A percentile compares a stretch with the other conserved stretches of the same genome.
These are phyloP conservation scores for Mrakia gelida DNA, from an alignment of 768 basidiomycete species.

Conservation along the genomic window DNA sequence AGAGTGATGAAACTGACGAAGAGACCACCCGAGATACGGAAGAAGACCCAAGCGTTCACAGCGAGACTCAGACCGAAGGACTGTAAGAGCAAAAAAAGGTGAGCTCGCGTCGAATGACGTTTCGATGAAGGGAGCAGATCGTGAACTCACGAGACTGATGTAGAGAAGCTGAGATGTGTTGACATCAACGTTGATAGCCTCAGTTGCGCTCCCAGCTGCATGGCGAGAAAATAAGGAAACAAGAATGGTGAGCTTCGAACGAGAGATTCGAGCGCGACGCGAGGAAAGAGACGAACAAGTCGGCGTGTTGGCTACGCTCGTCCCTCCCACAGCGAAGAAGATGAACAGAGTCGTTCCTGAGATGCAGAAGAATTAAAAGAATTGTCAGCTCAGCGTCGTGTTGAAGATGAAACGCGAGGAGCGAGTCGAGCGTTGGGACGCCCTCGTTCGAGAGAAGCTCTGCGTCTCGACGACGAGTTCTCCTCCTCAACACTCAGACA, in stretches of 20 bases:
- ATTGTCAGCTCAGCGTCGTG: no score
- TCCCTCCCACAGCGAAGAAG: constrained; percentile 18
- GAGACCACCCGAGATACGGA: constrained; percentile 18
- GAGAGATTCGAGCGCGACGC: no score
- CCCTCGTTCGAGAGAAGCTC: no score
- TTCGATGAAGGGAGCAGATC: neutral
- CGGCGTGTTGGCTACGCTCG: constrained; percentile 20
- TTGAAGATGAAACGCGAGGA: neutral
- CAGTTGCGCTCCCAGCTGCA: neutral
- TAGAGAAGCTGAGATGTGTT: constrained; percentile 23
- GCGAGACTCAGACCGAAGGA: constrained; percentile 18
- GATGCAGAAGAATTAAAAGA: no score
- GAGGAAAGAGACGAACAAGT: neutral
- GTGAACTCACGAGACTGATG: neutral
- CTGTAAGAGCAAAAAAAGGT: neutral
- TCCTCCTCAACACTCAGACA: neutral
- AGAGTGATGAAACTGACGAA: neutral
- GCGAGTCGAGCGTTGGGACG: neutral
- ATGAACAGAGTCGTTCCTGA: constrained; percentile 11
- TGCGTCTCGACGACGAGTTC: no score
- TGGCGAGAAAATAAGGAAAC: neutral
- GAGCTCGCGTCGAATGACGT: neutral
- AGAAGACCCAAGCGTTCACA: constrained; percentile 23
- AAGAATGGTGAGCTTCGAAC: neutral
- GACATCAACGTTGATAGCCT: constrained; percentile 5